Evolutionary conservation across 2,329 filamentous ascomycete species (phyloP).

Genomic region (Emericellopsis atlantica): DNA sequence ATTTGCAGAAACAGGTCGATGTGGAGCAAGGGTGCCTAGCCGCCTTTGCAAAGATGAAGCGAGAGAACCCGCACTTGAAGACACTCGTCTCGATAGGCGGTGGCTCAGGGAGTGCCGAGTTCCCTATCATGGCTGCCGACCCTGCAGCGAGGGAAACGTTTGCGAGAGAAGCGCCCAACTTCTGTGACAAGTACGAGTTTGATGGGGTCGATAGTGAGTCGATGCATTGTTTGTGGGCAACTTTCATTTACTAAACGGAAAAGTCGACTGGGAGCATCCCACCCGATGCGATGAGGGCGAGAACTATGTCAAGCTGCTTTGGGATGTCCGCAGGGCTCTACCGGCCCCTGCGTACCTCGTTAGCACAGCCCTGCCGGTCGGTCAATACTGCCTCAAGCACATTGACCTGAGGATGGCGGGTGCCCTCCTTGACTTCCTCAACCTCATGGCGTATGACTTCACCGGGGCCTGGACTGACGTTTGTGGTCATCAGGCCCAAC

Average conservation of each 20-base stretch:
- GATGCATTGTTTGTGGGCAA: background rate
- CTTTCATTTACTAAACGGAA: background rate
- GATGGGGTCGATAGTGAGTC: slow-evolving; percentile 51
- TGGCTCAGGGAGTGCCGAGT: slow-evolving; percentile 47
- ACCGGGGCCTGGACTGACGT: slow-evolving; percentile 48
- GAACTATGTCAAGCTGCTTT: slow-evolving; percentile 45
- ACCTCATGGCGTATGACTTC: slow-evolving; percentile 61
- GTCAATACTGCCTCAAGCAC: slow-evolving; percentile 47
- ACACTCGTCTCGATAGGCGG: slow-evolving; percentile 55
- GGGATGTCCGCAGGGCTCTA: slow-evolving; percentile 37
- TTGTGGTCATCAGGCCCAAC: slow-evolving; percentile 52
- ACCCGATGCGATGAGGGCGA: slow-evolving; percentile 35
- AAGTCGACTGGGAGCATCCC: slow-evolving; percentile 61
- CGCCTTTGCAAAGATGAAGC: slow-evolving; percentile 45
- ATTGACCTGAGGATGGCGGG: slow-evolving; percentile 42
- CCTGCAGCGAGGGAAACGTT: slow-evolving; percentile 35
- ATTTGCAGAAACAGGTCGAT: slow-evolving; percentile 46
- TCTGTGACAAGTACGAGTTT: slow-evolving; percentile 44
- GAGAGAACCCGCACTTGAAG: slow-evolving; percentile 39
- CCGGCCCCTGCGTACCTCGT: slow-evolving; percentile 44
- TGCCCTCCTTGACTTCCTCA: slow-evolving; percentile 45
- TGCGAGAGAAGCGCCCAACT: slow-evolving; percentile 34
- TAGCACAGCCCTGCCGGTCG: slow-evolving; percentile 49
- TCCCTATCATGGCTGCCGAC: slow-evolving; percentile 41
- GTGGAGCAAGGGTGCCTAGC: slow-evolving; percentile 46